Evolutionary conservation across 306 rosid species (phyloP).

Genomic region (Lagenaria siceraria): DNA sequence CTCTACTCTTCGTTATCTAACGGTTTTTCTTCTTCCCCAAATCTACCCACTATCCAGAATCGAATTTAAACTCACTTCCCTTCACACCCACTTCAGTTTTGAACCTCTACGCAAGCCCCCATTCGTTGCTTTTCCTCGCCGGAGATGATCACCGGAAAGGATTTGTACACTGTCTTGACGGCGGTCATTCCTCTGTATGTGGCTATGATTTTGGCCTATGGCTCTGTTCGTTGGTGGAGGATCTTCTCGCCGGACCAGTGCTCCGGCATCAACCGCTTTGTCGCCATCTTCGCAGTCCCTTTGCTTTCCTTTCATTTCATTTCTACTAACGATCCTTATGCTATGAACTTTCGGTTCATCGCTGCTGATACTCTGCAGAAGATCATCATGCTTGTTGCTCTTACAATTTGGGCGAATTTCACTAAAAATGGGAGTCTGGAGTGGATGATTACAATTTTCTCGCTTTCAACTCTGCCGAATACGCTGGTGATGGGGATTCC

Average conservation of each 20-base stretch:
- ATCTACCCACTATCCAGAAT: background rate
- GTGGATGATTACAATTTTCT: conserved; percentile 9
- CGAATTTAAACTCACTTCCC: background rate
- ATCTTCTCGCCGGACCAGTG: conserved; percentile 16
- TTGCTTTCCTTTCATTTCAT: conserved; percentile 15
- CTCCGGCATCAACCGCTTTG: conserved; percentile 17
- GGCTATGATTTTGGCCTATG: conserved; percentile 15
- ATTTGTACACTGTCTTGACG: conserved; percentile 8
- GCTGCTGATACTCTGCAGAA: conserved; percentile 18
- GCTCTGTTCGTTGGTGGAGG: conserved; percentile 18
- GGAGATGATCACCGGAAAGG: conserved; percentile 11
- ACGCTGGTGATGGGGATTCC: conserved; percentile 15
- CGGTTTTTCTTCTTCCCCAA: background rate
- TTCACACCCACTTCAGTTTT: background rate
- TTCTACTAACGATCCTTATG: conserved; percentile 9
- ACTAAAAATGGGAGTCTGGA: conserved; percentile 9
- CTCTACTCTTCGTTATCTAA: background rate
- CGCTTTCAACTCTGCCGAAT: conserved; percentile 13
- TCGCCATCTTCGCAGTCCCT: conserved; percentile 8
- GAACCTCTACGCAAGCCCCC: background rate
- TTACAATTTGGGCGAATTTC: conserved; percentile 9
- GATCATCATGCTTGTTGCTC: conserved; percentile 9
- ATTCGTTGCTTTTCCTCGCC: background rate
- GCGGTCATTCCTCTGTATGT: conserved; percentile 16
- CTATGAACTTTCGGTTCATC: conserved; percentile 10